A percentile compares a stretch with the other conserved stretches of the same genome.
Conservation (phyloP, 2,329 filamentous ascomycete genomes). For the Aureobasidium sp. region DNA sequence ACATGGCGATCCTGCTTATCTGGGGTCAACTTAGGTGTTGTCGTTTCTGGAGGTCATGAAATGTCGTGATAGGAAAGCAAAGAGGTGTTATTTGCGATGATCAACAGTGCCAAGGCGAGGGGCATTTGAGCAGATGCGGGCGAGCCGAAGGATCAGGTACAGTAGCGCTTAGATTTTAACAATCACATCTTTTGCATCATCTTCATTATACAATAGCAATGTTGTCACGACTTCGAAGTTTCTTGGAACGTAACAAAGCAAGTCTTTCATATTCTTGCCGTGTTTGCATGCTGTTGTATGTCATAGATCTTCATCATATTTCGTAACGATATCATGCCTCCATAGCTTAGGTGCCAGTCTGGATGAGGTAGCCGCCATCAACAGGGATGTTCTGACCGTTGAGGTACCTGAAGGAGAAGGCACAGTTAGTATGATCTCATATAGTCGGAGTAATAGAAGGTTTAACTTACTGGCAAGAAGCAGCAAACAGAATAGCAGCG, state of each 20-base stretch:
- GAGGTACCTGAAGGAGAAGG: constrained; percentile 38
- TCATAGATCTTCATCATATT: neutral
- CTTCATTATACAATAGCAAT: neutral
- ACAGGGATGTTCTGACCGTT: constrained; percentile 46
- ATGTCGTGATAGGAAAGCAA: neutral
- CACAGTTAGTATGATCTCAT: neutral
- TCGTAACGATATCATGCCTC: neutral
- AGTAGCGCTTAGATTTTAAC: neutral
- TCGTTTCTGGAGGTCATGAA: neutral
- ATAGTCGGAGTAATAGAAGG: neutral
- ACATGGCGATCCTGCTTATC: neutral
- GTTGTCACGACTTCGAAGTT: too few relatives aligned
- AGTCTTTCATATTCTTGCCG: neutral
- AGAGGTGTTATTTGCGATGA: neutral
- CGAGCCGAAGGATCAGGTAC: neutral
- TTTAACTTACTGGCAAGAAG: neutral
- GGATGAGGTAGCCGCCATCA: constrained; percentile 48
- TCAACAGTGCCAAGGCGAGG: neutral
- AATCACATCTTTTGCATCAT: neutral
- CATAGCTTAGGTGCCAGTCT: constrained; percentile 25
- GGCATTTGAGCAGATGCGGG: neutral
- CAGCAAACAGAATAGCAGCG: neutral
- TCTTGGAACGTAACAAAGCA: neutral
- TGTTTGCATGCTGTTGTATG: neutral
- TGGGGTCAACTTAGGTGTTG: neutral